Evolutionary conservation across 768 basidiomycete species (phyloP), one percentile per base, ranked within the genome.

Genomic region (Termitomyces sp.): DNA sequence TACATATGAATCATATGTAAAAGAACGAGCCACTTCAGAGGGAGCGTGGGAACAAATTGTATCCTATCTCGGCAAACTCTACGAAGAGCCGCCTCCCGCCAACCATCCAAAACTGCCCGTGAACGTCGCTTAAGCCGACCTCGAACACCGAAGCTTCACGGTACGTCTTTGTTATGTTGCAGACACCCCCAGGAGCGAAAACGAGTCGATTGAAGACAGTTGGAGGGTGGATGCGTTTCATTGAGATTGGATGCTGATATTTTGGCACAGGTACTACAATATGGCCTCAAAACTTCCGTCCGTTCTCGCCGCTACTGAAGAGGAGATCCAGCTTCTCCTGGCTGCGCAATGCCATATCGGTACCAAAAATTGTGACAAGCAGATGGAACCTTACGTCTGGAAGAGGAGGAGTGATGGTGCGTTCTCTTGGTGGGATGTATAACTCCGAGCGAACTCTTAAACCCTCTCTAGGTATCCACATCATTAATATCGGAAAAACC

Each of bases 321-420:
- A 98, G 81, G 96, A 98, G 78, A 96, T 98, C 69, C 92, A 92
- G 78, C 87, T 94, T 68, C 84, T 98, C 71, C 84, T 98, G 63
- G 89, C 95, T 72, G 97, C 97, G 22, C 93, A 98, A 82, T 90
- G 88, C 76, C 96, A 98, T 75, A 90, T 98, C 66, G 96, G 96
- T 74, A 94, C 90, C 67, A 98, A 98, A 91, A 97, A 98, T 80
- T 96, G 95, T 82, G 96, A 98, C 76, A 97, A 95, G 87, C 91
- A 95, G 78, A 99, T 99, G 97, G 87, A 91, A 72, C 84, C 92
- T 58, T 99, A 99, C 78, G 93, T 99, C 78, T 98, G 89, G 90
- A 98, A 96, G 83, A 83, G 96, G 75, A 86, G 97, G 73, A 75
- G 88, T 64, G 97, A 99, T 78, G 97, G 97, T 96, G 70, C 76